Percentiles rank a stretch among this genome's conserved stretches.
Evolutionary conservation across 2,329 filamentous ascomycete species (phyloP).

Genomic region (Malbranchea zuffiana): DNA sequence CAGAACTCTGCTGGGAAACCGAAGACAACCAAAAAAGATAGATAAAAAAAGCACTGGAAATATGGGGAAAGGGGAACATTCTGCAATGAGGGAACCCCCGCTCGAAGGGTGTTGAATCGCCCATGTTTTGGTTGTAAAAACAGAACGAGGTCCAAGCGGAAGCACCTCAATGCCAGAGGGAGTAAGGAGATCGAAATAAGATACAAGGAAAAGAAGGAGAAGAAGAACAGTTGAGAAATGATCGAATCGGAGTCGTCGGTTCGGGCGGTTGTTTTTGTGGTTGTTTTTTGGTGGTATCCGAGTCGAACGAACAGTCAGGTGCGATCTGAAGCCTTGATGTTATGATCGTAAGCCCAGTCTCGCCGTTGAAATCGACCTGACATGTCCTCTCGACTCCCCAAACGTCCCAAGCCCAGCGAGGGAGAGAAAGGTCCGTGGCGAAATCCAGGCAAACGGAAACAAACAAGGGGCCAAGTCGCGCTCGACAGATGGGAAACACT

Average conservation of each 20-base stretch:
- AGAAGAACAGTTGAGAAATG: slow-evolving; percentile 1
- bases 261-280: neutral
- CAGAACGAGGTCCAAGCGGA: slow-evolving; percentile 57
- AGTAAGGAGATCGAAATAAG: slow-evolving; percentile 3
- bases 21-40: neutral
- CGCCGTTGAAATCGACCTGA: slow-evolving; percentile 23
- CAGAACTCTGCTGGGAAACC: neutral
- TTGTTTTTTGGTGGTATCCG: neutral
- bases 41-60: neutral
- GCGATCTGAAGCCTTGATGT: slow-evolving; percentile 49
- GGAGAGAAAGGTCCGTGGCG: too few relatives aligned
- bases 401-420: too few relatives aligned
- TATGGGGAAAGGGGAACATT: neutral
- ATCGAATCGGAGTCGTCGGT: slow-evolving; percentile 1
- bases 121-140: slow-evolving; percentile 77
- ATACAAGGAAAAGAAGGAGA: slow-evolving; percentile 25
- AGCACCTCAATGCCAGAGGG: slow-evolving; percentile 49
- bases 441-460: too few relatives aligned
- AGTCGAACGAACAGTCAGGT: slow-evolving; percentile 11
- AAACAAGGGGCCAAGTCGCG: too few relatives aligned
- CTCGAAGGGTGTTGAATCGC: slow-evolving; percentile 53
- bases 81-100: neutral
- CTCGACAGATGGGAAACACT: too few relatives aligned
- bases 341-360: slow-evolving; percentile 46
- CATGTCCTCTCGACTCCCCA: too few relatives aligned